These are phyloP conservation scores for Microstroma glucosiphilum DNA, from an alignment of 1,284 basidiomycete species.

Conservation along the genomic window DNA sequence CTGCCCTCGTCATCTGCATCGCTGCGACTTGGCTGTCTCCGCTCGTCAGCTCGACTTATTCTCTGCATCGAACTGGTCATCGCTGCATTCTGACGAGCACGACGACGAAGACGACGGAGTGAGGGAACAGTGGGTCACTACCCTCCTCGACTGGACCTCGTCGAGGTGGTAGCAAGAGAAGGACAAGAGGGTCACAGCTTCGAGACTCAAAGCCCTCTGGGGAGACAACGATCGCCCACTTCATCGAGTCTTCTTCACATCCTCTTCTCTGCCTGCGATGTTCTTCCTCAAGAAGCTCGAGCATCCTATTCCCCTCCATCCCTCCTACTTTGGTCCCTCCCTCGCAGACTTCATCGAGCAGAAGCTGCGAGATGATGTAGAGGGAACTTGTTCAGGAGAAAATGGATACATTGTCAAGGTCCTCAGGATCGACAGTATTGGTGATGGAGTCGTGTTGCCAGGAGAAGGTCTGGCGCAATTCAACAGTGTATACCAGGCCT, in stretches of 20 bases:
- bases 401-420: constrained; percentile 85
- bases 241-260: not conserved
- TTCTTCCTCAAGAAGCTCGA: constrained; percentile 68
- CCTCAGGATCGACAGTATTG: constrained; percentile 57
- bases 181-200: not conserved
- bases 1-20: too few species aligned
- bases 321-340: constrained; percentile 93
- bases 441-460: constrained; percentile 66
- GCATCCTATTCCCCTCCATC: constrained; percentile 90
- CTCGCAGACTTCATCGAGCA: constrained; percentile 73
- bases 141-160: too few species aligned
- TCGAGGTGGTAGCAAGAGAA: not conserved
- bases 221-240: too few species aligned
- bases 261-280: constrained; percentile 18
- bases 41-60: too few species aligned
- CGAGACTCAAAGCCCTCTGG: constrained; percentile 6
- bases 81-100: too few species aligned
- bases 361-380: constrained; percentile 90
- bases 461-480: constrained; percentile 85
- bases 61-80: too few species aligned
- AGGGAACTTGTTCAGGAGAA: constrained; percentile 91
- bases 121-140: too few species aligned
- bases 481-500: constrained; percentile 45
- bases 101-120: too few species aligned
- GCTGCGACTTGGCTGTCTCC: too few species aligned